A percentile compares a stretch with the other conserved stretches of the same genome.
phyloP scores from a whole-genome alignment of 495 filamentous ascomycete species.

The Entonaema liquescens region DNA sequence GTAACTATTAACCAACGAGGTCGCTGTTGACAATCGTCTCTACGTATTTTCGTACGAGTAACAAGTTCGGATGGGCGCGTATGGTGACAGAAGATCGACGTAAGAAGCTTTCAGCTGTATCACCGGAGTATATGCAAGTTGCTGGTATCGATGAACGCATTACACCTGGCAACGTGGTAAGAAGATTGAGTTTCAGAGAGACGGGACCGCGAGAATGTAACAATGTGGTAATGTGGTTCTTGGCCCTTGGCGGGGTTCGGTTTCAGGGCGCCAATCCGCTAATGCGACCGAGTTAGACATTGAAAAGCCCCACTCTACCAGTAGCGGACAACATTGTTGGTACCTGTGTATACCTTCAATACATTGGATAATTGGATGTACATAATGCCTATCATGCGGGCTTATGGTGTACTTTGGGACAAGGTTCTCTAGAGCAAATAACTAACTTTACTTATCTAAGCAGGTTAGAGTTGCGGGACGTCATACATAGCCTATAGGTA shows the following conservation, averaged over 20 bases:
- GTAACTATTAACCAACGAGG: background rate
- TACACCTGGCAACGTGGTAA: constrained; percentile 28
- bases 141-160: constrained; percentile 20
- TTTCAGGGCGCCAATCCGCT: constrained; percentile 42
- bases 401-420: background rate
- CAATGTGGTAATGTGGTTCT: constrained; percentile 11
- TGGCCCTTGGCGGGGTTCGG: constrained; percentile 38
- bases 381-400: background rate
- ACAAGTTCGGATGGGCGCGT: background rate
- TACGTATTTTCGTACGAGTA: background rate
- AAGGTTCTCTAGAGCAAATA: background rate
- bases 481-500: too few species aligned
- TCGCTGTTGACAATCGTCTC: constrained; percentile 8
- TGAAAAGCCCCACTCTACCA: constrained; percentile 19
- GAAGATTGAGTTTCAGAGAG: constrained; percentile 37
- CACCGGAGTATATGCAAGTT: constrained; percentile 1
- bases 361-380: too few species aligned
- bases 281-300: constrained; percentile 25
- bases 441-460: background rate
- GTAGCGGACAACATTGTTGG: background rate
- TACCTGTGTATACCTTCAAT: too few species aligned
- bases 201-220: constrained; percentile 27
- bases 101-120: background rate
- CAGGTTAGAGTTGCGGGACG: constrained; percentile 2
- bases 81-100: background rate